Percentiles rank a stretch among this genome's conserved stretches.
phyloP scores from a whole-genome alignment of 345 rosid species.

The Rhodamnia argentea region DNA sequence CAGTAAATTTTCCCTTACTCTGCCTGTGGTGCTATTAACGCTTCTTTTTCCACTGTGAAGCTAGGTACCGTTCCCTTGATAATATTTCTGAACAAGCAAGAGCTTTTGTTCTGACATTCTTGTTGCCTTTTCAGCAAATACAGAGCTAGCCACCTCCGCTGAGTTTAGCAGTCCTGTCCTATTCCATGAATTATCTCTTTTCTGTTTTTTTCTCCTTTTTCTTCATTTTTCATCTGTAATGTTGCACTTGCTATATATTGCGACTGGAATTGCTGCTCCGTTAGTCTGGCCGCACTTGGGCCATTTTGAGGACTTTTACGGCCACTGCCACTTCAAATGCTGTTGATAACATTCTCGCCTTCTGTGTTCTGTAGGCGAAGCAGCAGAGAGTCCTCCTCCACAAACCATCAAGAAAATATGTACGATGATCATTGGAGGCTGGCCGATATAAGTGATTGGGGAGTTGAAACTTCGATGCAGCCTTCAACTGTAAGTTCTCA shows the following conservation, averaged over 20 bases:
- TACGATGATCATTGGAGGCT: slow-evolving; percentile 30
- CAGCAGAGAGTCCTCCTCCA: slow-evolving; percentile 10
- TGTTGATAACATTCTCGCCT: background rate
- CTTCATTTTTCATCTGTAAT: background rate
- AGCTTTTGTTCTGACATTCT: background rate
- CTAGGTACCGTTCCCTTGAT: background rate
- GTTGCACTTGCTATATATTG: background rate
- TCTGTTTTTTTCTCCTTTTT: background rate
- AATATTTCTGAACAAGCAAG: background rate
- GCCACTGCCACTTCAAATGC: background rate
- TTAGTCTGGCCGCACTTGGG: background rate
- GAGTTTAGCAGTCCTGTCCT: background rate
- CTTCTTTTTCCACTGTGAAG: background rate
- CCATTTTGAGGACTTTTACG: background rate
- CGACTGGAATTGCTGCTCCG: background rate
- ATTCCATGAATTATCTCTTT: background rate
- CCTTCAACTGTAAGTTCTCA: slow-evolving; percentile 10
- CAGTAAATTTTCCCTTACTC: background rate
- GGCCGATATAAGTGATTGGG: slow-evolving; percentile 35
- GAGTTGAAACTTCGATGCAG: slow-evolving; percentile 11
- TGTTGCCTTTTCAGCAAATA: background rate
- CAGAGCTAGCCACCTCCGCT: background rate
- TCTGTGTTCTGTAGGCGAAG: slow-evolving; percentile 26
- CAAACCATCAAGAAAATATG: slow-evolving; percentile 5
- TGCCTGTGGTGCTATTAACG: background rate